Percentiles rank a stretch among this genome's conserved stretches.
phyloP scores from a whole-genome alignment of 441 rosid species.

The Raphanus hybrid region DNA sequence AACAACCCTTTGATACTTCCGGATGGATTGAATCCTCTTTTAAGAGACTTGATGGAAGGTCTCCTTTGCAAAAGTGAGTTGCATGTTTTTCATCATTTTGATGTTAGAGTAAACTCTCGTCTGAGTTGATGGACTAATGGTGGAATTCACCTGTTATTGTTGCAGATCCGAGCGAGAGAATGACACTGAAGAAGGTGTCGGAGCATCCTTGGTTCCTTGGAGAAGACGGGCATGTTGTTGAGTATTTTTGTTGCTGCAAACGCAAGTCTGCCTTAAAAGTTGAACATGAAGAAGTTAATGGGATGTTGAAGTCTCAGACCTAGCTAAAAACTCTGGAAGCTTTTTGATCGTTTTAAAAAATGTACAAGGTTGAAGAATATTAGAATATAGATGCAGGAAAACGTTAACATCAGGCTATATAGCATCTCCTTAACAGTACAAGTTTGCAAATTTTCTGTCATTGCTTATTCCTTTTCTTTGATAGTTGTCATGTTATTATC shows the following conservation, averaged over 20 bases:
- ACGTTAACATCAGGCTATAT: constrained; percentile 10
- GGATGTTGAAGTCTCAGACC: constrained; percentile 27
- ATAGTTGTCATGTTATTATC: constrained; percentile 4
- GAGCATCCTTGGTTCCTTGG: constrained; percentile 80
- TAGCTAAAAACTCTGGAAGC: constrained; percentile 15
- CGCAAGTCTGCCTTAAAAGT: constrained; percentile 48
- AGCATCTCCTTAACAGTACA: constrained; percentile 2
- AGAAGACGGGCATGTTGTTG: constrained; percentile 67
- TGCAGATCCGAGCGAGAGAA: constrained; percentile 75
- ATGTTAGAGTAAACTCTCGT: too few relatives aligned
- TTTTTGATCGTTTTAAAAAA: constrained; percentile 18
- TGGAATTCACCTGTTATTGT: constrained; percentile 18
- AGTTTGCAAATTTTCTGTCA: background rate
- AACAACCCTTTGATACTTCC: constrained; percentile 72
- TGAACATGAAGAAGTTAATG: constrained; percentile 41
- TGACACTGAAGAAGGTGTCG: constrained; percentile 71
- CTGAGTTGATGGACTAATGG: constrained; percentile 1
- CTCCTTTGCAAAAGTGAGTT: constrained; percentile 89
- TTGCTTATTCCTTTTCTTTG: background rate
- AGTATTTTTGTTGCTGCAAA: constrained; percentile 82
- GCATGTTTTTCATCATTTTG: background rate
- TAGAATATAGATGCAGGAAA: constrained; percentile 8
- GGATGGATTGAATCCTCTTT: constrained; percentile 62
- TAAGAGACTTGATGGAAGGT: constrained; percentile 77
- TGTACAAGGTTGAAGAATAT: constrained; percentile 18